phyloP scores from a whole-genome alignment of 179 eudicot species.

The Sideroxylon spinosum region DNA sequence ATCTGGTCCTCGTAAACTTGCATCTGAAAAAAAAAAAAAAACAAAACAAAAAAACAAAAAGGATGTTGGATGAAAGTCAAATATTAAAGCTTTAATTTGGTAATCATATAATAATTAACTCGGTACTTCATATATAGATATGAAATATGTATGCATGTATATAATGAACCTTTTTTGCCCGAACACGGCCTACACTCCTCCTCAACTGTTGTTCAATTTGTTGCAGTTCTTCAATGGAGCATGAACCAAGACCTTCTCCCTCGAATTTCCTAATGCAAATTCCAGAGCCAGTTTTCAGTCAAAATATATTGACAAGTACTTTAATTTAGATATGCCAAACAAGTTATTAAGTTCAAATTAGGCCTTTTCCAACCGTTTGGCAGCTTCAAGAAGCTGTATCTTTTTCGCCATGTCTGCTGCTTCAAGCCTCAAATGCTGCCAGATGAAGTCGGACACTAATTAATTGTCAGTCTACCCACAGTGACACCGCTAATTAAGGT shows the following conservation, averaged over 20 bases:
- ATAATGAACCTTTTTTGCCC: constrained; percentile 63
- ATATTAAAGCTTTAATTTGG: too few relatives aligned
- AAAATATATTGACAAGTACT: background rate
- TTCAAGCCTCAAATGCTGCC: constrained; percentile 71
- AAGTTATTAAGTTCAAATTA: background rate
- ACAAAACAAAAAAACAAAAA: background rate
- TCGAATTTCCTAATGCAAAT: constrained; percentile 49
- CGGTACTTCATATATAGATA: too few relatives aligned
- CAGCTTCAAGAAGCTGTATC: constrained; percentile 62
- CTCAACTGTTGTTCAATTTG: constrained; percentile 72
- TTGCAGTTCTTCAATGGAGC: constrained; percentile 64
- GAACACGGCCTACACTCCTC: constrained; percentile 47
- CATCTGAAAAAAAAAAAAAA: constrained; percentile 40
- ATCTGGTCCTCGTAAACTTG: constrained; percentile 67
- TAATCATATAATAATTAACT: too few relatives aligned
- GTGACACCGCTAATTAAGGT: too few relatives aligned
- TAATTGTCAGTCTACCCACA: background rate
- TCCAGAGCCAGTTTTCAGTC: background rate
- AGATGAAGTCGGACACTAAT: background rate
- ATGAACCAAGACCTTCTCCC: constrained; percentile 70
- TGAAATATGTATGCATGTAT: background rate
- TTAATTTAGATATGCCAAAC: background rate
- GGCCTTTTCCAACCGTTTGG: constrained; percentile 50
- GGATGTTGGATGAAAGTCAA: background rate
- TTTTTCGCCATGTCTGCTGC: constrained; percentile 58